phyloP scores from a whole-genome alignment of 768 basidiomycete genomes.

The Collybia sp. region DNA sequence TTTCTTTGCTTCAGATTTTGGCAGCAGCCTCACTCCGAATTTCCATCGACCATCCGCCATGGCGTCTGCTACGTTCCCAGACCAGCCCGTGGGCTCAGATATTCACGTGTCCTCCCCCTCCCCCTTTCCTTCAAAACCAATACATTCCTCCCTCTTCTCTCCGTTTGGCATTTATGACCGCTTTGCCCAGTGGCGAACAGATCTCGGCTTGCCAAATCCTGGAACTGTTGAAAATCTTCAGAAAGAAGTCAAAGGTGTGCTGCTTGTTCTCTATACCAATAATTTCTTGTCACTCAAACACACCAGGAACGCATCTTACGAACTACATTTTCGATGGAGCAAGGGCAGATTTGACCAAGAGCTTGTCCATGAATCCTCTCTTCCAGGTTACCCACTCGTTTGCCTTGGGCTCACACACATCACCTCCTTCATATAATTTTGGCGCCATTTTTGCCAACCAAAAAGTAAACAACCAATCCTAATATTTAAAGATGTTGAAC shows the following conservation, averaged over 20 bases:
- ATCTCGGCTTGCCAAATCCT: conserved; percentile 83
- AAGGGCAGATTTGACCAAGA: conserved; percentile 92
- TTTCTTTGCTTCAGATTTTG: conserved; percentile 25
- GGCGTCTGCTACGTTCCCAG: conserved; percentile 38
- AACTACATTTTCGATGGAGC: conserved; percentile 98
- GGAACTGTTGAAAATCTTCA: conserved; percentile 90
- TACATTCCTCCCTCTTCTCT: conserved; percentile 39
- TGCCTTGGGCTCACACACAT: conserved; percentile 80
- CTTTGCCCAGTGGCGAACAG: conserved; percentile 77
- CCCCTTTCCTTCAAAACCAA: conserved; percentile 23
- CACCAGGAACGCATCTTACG: conserved; percentile 79
- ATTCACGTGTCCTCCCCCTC: conserved; percentile 29
- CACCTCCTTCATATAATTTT: conserved; percentile 89
- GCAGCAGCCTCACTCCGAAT: conserved; percentile 3
- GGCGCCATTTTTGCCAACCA: conserved; percentile 88
- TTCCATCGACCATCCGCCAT: conserved; percentile 24
- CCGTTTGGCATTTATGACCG: conserved; percentile 69
- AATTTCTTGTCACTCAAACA: conserved; percentile 4
- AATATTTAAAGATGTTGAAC: conserved; percentile 16
- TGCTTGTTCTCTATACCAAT: neutral
- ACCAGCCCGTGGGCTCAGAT: conserved; percentile 33
- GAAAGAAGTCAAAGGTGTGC: conserved; percentile 87
- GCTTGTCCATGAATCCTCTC: conserved; percentile 86
- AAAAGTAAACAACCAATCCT: conserved; percentile 40
- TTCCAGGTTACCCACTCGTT: conserved; percentile 99